Conservation (phyloP, 352 stramenopile species). For the Phytophthora pseudosyringae region DNA sequence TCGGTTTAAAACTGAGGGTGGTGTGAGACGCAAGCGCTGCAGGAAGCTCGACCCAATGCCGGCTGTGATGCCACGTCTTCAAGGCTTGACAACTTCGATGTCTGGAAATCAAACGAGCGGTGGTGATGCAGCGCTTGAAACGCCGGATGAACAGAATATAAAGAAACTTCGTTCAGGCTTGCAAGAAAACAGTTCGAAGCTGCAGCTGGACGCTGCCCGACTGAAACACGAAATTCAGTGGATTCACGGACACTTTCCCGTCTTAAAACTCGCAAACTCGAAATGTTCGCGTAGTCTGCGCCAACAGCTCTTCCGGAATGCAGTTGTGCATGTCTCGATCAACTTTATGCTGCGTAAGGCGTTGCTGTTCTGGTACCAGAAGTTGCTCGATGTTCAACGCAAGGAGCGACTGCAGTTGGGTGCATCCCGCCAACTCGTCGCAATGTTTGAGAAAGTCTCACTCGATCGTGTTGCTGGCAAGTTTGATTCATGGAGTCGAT, state of each 20-base stretch:
- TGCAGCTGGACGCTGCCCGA: slow-evolving; percentile 12
- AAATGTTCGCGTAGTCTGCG: slow-evolving; percentile 58
- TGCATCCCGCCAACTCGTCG: slow-evolving; percentile 37
- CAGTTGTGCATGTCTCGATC: slow-evolving; percentile 36
- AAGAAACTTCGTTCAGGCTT: slow-evolving; percentile 23
- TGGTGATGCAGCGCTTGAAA: not conserved
- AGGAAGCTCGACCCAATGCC: slow-evolving; percentile 29
- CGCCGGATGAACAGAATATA: slow-evolving; percentile 11
- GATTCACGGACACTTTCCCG: slow-evolving; percentile 67
- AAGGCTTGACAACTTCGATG: not conserved
- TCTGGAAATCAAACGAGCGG: slow-evolving; percentile 22
- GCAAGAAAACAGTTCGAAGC: slow-evolving; percentile 10
- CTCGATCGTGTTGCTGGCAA: slow-evolving; percentile 8
- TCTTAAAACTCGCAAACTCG: slow-evolving; percentile 52
- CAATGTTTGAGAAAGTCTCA: slow-evolving; percentile 33
- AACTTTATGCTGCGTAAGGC: slow-evolving; percentile 30
- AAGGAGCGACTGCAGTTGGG: slow-evolving; percentile 31
- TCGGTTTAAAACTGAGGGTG: slow-evolving; percentile 3
- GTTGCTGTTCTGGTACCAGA: slow-evolving; percentile 38
- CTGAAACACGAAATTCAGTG: slow-evolving; percentile 58
- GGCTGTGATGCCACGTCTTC: not conserved
- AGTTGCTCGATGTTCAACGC: slow-evolving; percentile 36
- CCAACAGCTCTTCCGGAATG: slow-evolving; percentile 44
- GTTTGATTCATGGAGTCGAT: slow-evolving; percentile 33
- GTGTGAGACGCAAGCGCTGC: slow-evolving; percentile 14